Base-by-base conservation (phyloP, 306 rosid genomes). In the Cucurbita maxima region DNA sequence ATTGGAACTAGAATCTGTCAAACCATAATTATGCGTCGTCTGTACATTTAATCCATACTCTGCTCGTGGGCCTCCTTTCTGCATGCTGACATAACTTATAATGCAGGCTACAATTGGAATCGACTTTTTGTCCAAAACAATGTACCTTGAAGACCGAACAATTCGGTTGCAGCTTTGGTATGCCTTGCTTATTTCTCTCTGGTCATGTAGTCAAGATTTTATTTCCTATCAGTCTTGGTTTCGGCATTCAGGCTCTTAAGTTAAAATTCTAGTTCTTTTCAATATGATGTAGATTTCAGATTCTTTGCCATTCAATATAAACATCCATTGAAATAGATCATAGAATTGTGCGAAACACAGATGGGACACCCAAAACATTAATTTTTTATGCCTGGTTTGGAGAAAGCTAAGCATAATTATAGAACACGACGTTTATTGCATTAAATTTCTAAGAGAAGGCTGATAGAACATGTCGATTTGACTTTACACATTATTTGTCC, bases 151-250 rank as follows among this genome's bases (percentile, higher is more conserved):
- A 89, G 98, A 94, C 79, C 95, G 98, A 80, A 94, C 98, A 36
- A 92, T 94, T 81, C 98, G 97, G 78, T 83, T 94, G 89, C 98
- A 94, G 92, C 97, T 94, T 57, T 94, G 98, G 98, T 94, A 83
- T 22, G 89, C 75, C 70, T 56, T 58, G 10, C 59, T 60, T 69
- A 15, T 81, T 79, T 30, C 77, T 63, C 62, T 53, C 71, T 75
- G 38, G 43, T 37, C 30, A n/a, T 76, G 55, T 68, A 36, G 5
- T 44, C 45, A 38, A 15, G 15, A 18, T 10, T 48, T 36, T 47
- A 58, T 64, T 69, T 7, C 58, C 43, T 69, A 20, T 20, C 22
- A 4, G 43, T 22, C 43, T 30, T 69, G 8, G 11, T 69, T 69
- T 69, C 14, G 4, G 22, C 58, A 3, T 30, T 4, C 25, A 7